Percentiles rank a stretch among this genome's conserved stretches.
Evolutionary conservation across 805 yeast species (phyloP).

Genomic region (Metschnikowia cubensis): DNA sequence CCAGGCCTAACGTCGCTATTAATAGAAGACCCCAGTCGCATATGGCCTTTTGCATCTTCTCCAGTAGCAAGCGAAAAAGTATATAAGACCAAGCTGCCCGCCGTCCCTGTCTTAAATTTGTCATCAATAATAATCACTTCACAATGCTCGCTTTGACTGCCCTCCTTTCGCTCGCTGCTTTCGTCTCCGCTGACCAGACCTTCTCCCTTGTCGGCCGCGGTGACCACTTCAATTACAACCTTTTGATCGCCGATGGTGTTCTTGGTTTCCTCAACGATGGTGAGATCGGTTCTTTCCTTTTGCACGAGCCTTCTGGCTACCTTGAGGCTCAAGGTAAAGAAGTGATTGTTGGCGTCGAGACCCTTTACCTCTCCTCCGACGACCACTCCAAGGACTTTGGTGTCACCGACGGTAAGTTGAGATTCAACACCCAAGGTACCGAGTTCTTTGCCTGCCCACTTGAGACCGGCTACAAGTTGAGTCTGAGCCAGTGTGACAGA

Average conservation of each 20-base stretch:
- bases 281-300: constrained; percentile 19
- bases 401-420: constrained; percentile 23
- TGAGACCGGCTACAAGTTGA: constrained; percentile 15
- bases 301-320: constrained; percentile 31
- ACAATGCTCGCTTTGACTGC: constrained; percentile 15
- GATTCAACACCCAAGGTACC: constrained; percentile 19
- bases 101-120: too few species aligned
- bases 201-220: constrained; percentile 29
- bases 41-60: background rate
- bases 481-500: constrained; percentile 9
- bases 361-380: constrained; percentile 15
- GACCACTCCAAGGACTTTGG: constrained; percentile 28
- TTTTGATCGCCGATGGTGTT: constrained; percentile 10
- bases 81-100: background rate
- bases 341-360: constrained; percentile 16
- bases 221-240: constrained; percentile 19
- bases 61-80: background rate
- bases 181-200: constrained; percentile 29
- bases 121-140: background rate
- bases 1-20: background rate
- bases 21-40: background rate
- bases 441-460: constrained; percentile 26
- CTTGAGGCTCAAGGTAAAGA: constrained; percentile 20
- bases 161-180: constrained; percentile 23
- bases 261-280: constrained; percentile 10